phyloP scores from a whole-genome alignment of 768 basidiomycete species.

The Russula earlei region DNA sequence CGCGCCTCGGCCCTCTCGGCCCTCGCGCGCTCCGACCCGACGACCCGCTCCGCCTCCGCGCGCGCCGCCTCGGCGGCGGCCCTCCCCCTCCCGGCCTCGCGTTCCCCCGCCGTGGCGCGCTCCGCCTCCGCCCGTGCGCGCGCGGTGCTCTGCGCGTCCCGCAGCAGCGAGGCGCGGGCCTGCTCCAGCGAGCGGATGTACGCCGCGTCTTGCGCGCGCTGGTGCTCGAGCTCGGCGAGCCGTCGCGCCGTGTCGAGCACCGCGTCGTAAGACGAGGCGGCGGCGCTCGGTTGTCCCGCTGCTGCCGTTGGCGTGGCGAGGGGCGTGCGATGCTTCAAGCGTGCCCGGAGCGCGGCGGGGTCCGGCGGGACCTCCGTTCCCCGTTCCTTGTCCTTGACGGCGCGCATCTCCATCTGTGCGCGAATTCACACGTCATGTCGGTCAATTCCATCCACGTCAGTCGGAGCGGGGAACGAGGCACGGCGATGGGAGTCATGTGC shows the following conservation, averaged over 20 bases:
- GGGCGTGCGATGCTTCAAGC: slow-evolving; percentile 4
- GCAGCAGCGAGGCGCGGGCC: not conserved
- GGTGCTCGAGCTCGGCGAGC: slow-evolving; percentile 1
- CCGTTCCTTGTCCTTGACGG: not conserved
- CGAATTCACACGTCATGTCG: too few relatives aligned
- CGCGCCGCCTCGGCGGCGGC: not conserved
- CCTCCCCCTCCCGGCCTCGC: not conserved
- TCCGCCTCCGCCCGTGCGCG: not conserved
- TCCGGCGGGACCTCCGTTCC: not conserved
- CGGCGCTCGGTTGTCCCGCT: not conserved
- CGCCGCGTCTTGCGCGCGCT: not conserved
- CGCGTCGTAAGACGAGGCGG: not conserved
- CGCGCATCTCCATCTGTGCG: not conserved
- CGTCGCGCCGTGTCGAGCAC: slow-evolving; percentile 8
- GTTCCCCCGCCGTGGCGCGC: not conserved
- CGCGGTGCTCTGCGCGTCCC: not conserved
- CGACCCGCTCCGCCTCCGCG: not conserved
- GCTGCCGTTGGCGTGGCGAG: not conserved
- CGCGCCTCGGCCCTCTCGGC: not conserved
- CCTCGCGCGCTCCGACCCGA: not conserved
- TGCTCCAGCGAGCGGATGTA: slow-evolving; percentile 11
- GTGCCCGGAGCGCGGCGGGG: slow-evolving; percentile 1
- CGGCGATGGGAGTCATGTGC: not conserved
- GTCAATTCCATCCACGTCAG: too few relatives aligned
- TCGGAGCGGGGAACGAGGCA: too few relatives aligned